Evolutionary conservation across 1,284 basidiomycete species (phyloP).

Genomic region (Ustilago hordei): DNA sequence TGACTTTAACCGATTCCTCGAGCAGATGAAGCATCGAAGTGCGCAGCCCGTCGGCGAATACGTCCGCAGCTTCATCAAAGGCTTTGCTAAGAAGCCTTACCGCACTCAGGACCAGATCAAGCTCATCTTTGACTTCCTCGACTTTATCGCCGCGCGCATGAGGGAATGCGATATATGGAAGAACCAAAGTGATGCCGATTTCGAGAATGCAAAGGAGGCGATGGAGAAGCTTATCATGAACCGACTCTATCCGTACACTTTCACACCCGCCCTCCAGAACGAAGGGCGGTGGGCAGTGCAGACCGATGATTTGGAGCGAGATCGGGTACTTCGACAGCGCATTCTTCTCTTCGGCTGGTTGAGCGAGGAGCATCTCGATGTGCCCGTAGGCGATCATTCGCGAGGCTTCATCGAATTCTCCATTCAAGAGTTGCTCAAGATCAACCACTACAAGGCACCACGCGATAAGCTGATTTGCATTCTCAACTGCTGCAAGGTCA

Average conservation of each 20-base stretch:
- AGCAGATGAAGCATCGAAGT: slow-evolving; percentile 68
- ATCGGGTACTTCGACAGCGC: slow-evolving; percentile 89
- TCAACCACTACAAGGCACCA: slow-evolving; percentile 98
- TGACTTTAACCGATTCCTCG: slow-evolving; percentile 69
- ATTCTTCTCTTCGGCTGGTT: slow-evolving; percentile 92
- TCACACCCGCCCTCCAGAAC: slow-evolving; percentile 64
- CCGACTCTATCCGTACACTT: slow-evolving; percentile 77
- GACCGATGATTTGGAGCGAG: slow-evolving; percentile 93
- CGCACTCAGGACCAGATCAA: slow-evolving; percentile 66
- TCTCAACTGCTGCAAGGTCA: slow-evolving; percentile 98
- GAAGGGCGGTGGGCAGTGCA: slow-evolving; percentile 71
- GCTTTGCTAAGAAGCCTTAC: slow-evolving; percentile 68
- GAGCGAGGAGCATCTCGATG: slow-evolving; percentile 85
- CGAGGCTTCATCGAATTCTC: slow-evolving; percentile 93
- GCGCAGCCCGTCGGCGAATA: slow-evolving; percentile 68
- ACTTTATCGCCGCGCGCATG: slow-evolving; percentile 67
- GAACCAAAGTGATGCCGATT: slow-evolving; percentile 77
- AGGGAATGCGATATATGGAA: slow-evolving; percentile 62
- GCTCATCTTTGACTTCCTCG: slow-evolving; percentile 69
- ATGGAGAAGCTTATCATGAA: slow-evolving; percentile 99
- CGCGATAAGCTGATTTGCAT: slow-evolving; percentile 98
- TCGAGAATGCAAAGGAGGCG: slow-evolving; percentile 96
- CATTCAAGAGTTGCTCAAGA: slow-evolving; percentile 86
- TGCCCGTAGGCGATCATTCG: slow-evolving; percentile 64
- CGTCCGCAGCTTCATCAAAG: slow-evolving; percentile 67